Base-by-base conservation (phyloP, 2,329 filamentous ascomycete genomes). In the Ceratocystis cacaofunesta region DNA sequence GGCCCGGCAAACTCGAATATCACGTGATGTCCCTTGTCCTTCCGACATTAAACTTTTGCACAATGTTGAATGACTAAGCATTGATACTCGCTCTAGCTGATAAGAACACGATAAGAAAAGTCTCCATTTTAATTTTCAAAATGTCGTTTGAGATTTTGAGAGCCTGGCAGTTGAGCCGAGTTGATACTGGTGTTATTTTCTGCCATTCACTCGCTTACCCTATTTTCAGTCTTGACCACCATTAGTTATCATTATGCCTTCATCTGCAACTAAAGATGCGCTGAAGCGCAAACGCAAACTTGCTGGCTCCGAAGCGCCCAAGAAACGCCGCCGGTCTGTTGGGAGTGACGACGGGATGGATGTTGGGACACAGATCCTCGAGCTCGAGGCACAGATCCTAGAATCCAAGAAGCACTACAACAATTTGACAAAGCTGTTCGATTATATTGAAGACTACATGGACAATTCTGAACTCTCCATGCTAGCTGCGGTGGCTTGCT, bases 381-480 rank as follows among this genome's bases (percentile, higher is more conserved):
- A 84, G 64, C 81, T 96, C 65, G 92, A 96, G 76, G 80, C 84
- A 69, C 86, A 89, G 66, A 91, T 97, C 65, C 76, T 91, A 68
- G 86, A 94, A 74, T 95, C 91, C 62, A 88, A 85, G 72, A 90
- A 91, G 74, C 84, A 96, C 76, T 95, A 95, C 80, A 95, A 96
- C 78, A 90, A 95, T 72, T 92, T 97, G 71, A 81, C 84, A 6
- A 83, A 81, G 10, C 77, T 97, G 46, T 78, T 95, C 58, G 80
- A 80, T 52, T 81, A 70, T 17, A 74, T 76, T 57, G 85, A 71
- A 75, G 84, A 46, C 73, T 73, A 72, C 62, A 74, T 80, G 2
- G 73, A 78, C 22, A 78, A 81, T 19, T 74, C 78, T 1, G 82
- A 86, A 55, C 78, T 83, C 3, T 79, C 83, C 10, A 78, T 89